Percentiles rank a stretch among this genome's conserved stretches.
Evolutionary conservation across 768 basidiomycete genomes (phyloP).

Genomic region (Leucogyrophana mollusca): DNA sequence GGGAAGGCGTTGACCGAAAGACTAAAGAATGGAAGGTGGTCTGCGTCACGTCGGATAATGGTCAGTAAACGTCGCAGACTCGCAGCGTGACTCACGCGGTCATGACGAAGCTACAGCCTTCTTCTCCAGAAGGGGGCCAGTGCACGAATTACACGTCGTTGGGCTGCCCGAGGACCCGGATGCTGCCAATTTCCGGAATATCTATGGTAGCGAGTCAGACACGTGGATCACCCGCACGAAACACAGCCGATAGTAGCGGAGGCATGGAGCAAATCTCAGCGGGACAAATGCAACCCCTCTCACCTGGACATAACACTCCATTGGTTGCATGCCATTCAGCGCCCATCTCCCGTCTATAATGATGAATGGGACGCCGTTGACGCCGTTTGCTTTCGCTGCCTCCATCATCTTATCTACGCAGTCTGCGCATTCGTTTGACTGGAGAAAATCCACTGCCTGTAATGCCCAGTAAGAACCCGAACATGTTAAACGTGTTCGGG

Average conservation of each 20-base stretch:
- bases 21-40: no score
- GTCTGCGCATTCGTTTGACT: conserved; percentile 35
- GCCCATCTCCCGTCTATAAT: conserved; percentile 47
- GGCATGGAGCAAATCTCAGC: background rate
- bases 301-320: conserved; percentile 39
- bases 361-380: conserved; percentile 52
- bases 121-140: background rate
- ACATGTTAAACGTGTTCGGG: background rate
- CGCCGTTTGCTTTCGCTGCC: conserved; percentile 41
- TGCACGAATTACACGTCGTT: background rate
- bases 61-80: no score
- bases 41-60: no score
- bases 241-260: no score
- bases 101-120: no score
- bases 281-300: background rate
- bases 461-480: background rate
- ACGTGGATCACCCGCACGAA: background rate
- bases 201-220: background rate
- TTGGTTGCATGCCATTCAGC: conserved; percentile 42
- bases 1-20: no score
- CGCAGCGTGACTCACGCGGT: no score
- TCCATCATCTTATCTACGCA: conserved; percentile 41
- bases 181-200: background rate
- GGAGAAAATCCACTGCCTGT: conserved; percentile 41
- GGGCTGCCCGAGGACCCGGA: background rate